Evolutionary conservation across 2,329 filamentous ascomycete genomes (phyloP), one percentile per base, ranked within the genome.

Genomic region (Myriosclerotinia duriaeana): DNA sequence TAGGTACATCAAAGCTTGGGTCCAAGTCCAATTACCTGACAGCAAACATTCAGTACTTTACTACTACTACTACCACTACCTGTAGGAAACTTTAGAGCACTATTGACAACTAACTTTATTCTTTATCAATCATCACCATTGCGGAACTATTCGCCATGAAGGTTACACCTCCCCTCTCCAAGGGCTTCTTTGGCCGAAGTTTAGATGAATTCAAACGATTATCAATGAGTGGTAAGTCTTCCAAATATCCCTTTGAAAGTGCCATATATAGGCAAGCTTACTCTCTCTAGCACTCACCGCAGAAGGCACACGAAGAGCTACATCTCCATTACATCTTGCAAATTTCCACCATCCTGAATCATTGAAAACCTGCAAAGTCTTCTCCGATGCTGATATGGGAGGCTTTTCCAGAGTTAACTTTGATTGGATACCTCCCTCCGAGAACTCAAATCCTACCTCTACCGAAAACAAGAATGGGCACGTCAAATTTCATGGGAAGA

Each of bases 301-400:
- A 72, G 89, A 93, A 78, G 88, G 84, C 60, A 82, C 92, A 73
- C 87, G 86, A 71, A 84, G 83, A 36, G 85, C 90, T 34, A 83
- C 82, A 1, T 85, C 84, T 34, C 88, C 90, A 1, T 86, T 85
- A 67, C 80, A 84, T 8, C 83, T 95, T 44, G 84, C 89, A 74
- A 80, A 82, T 71, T 94, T 94, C 79, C 80, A 84, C 72, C 72
- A 75, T 22, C 75, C 80, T 53, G 79, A 80, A 30, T 80, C 80
- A 5, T 73, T 86, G 48, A 71, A 78, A 46, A 79, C 81, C 69
- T 86, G 84, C 78, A 95, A 96, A 77, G 82, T 90, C 71, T 95
- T 98, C 88, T 91, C 89, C 71, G 94, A 99, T 77, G 82, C 83
- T 66, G 89, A 94, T 74, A 92, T 96, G 34, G 94, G 94, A 69